Evolutionary conservation across 2,329 filamentous ascomycete genomes (phyloP), one percentile per base, ranked within the genome.

Genomic region (Monosporascus sp.): DNA sequence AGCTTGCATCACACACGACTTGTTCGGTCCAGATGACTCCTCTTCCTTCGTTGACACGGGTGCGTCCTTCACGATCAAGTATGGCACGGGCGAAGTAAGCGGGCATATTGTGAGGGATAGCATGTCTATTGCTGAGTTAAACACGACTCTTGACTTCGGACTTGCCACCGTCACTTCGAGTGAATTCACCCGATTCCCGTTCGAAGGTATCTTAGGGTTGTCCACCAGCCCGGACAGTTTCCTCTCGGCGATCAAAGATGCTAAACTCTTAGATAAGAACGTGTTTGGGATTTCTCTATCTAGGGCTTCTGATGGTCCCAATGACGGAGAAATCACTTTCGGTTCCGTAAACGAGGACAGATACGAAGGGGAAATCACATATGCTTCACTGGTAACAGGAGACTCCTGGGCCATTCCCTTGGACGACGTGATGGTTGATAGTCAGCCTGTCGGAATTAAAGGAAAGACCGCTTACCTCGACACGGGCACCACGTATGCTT

Each of bases 161-260:
- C 71, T 92, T 54, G 89, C 88, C 22, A 81, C 79, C 36, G 79
- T 79, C 24, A 88, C 88, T 2, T 90, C 89, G 1, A 71, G 82
- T 50, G 85, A 94, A 58, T 96, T 96, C 68, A 72, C 75, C 27
- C 79, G 81, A 50, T 96, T 93, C 62, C 87, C 89, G 1, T 91
- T 96, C 70, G 91, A 96, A 67, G 91, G 91, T 24, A 95, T 96
- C 48, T 74, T 96, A 3, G 91, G 90, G 4, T 73, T 96, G 24
- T 87, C 88, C 17, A 84, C 86, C 61, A 79, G 79, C 56, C 79
- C 80, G 5, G 81, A 87, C 20, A 89, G 85, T 45, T 85, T 94
- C 61, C 76, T 94, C 66, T 76, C 86, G 39, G 73, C 78, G 2
- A 70, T 95, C 45, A 74, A 76, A 17, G 63, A 78, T 1, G 75